Conservation (phyloP, 2,329 filamentous ascomycete species). For the Nothophaeocryptopus gaeumannii region DNA sequence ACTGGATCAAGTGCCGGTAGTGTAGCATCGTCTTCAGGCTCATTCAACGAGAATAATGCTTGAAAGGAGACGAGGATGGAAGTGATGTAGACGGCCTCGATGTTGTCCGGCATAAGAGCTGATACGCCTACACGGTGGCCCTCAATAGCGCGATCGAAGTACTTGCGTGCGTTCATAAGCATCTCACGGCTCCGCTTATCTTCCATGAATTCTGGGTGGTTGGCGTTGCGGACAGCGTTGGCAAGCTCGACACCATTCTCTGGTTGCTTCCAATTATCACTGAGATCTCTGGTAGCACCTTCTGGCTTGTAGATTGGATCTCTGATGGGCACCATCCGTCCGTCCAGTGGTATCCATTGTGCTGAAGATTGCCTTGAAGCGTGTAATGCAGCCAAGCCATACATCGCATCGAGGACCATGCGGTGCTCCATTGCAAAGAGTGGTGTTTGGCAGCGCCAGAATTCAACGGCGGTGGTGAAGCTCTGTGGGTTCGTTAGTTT, state of each 20-base stretch:
- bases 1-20: constrained; percentile 21
- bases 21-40: constrained; percentile 18
- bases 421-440: constrained; percentile 27
- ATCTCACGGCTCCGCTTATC: constrained; percentile 20
- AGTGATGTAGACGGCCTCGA: constrained; percentile 25
- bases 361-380: constrained; percentile 18
- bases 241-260: constrained; percentile 4
- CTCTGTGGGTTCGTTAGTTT: constrained; percentile 5
- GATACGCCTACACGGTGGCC: constrained; percentile 22
- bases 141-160: constrained; percentile 29
- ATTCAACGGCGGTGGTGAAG: constrained; percentile 25
- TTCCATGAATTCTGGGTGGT: constrained; percentile 3
- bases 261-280: not conserved
- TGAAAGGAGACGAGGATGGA: constrained; percentile 26
- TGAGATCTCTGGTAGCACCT: not conserved
- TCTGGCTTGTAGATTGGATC: constrained; percentile 8
- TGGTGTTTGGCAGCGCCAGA: constrained; percentile 27
- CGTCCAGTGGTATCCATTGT: constrained; percentile 18
- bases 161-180: constrained; percentile 24
- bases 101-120: constrained; percentile 18
- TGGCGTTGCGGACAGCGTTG: constrained; percentile 2
- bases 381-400: constrained; percentile 27
- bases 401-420: constrained; percentile 26
- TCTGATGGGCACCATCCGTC: constrained; percentile 15
- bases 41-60: constrained; percentile 26